A percentile compares a stretch with the other conserved stretches of the same genome.
These are phyloP conservation scores for Fusarium verticillioides DNA, from an alignment of 2,329 filamentous ascomycete species.

Conservation along the genomic window DNA sequence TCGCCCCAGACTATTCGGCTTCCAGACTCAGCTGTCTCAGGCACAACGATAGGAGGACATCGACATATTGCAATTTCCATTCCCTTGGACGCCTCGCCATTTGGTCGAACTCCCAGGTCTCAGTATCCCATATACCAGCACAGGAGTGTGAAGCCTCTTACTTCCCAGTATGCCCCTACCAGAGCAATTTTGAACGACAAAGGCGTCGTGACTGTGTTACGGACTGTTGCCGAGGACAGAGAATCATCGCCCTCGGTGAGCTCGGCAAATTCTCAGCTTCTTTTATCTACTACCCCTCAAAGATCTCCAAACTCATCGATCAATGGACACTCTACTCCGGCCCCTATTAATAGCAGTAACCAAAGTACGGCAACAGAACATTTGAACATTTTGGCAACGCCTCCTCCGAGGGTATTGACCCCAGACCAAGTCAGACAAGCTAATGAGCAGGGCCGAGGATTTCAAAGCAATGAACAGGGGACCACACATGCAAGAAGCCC, in stretches of 20 bases:
- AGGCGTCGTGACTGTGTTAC: slow-evolving; percentile 52
- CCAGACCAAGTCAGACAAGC: slow-evolving; percentile 38
- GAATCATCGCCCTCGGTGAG: slow-evolving; percentile 34
- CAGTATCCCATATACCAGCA: slow-evolving; percentile 50
- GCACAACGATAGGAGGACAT: slow-evolving; percentile 63
- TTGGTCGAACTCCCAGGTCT: slow-evolving; percentile 48
- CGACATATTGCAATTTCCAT: slow-evolving; percentile 72
- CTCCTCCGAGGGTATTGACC: slow-evolving; percentile 32
- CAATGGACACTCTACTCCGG: slow-evolving; percentile 1
- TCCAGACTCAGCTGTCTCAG: slow-evolving; percentile 66
- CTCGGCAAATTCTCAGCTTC: slow-evolving; percentile 18
- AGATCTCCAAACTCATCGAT: slow-evolving; percentile 1
- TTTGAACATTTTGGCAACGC: slow-evolving; percentile 39
- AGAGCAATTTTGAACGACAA: slow-evolving; percentile 50
- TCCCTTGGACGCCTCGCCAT: slow-evolving; percentile 61
- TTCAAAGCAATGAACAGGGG: slow-evolving; percentile 17
- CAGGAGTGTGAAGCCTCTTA: slow-evolving; percentile 21
- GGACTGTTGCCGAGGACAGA: slow-evolving; percentile 44
- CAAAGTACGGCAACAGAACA: slow-evolving; percentile 34
- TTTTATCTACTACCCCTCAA: slow-evolving; percentile 7
- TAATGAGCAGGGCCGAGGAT: slow-evolving; percentile 33
- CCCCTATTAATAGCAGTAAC: slow-evolving; percentile 23
- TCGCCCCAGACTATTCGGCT: slow-evolving; percentile 52
- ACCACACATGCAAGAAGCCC: neutral
- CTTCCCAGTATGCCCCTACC: slow-evolving; percentile 39